A percentile compares a stretch with the other conserved stretches of the same genome.
These are phyloP conservation scores for Calocera cornea DNA, from an alignment of 768 basidiomycete genomes.

Conservation along the genomic window DNA sequence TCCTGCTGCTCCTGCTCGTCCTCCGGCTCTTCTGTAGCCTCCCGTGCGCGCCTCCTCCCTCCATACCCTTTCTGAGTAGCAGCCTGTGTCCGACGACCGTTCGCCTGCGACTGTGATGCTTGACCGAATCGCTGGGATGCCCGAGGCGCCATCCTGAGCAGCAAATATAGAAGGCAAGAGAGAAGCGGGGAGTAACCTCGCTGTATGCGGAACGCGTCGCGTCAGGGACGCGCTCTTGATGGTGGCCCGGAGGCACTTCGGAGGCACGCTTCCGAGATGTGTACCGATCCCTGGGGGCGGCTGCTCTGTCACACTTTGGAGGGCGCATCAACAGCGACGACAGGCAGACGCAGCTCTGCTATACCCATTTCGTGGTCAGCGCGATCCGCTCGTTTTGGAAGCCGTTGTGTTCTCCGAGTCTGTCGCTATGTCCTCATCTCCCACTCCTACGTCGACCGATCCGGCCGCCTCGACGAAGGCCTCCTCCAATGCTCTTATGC, in stretches of 20 bases:
- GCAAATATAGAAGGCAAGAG: not conserved
- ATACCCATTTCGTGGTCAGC: no score
- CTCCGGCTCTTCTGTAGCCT: conserved; percentile 11
- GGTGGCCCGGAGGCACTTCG: not conserved
- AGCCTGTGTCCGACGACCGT: not conserved
- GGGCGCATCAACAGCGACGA: not conserved
- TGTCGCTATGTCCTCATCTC: not conserved
- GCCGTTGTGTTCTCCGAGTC: no score
- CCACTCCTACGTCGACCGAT: not conserved
- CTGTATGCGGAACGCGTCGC: not conserved
- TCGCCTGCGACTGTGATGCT: not conserved
- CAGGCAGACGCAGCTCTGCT: not conserved
- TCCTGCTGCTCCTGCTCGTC: conserved; percentile 7
- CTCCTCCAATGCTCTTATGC: not conserved
- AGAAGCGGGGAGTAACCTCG: not conserved
- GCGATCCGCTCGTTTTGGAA: no score
- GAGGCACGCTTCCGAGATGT: not conserved
- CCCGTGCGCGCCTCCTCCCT: not conserved
- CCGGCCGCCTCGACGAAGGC: not conserved
- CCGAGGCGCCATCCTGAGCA: not conserved
- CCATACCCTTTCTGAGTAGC: not conserved
- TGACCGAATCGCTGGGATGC: not conserved
- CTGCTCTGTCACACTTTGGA: not conserved
- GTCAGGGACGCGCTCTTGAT: not conserved
- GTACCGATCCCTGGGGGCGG: not conserved